These are phyloP conservation scores for Teunomyces pallodes DNA, from an alignment of 805 yeast genomes.

Conservation along the genomic window DNA sequence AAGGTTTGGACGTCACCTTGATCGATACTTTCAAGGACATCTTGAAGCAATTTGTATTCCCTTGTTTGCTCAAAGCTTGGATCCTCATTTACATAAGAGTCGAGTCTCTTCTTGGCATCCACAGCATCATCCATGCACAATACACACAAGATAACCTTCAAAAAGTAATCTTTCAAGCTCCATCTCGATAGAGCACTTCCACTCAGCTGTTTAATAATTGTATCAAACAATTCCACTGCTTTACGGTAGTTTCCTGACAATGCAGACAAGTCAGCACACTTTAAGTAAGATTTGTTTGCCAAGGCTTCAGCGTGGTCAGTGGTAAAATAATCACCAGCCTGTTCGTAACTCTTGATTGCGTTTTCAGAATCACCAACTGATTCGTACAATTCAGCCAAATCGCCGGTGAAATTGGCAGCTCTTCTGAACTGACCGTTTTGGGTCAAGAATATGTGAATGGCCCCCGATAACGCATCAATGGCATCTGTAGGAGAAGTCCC, in stretches of 20 bases:
- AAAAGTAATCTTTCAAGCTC: slow-evolving; percentile 89
- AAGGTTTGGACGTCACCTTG: slow-evolving; percentile 78
- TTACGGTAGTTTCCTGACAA: slow-evolving; percentile 60
- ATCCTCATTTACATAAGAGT: slow-evolving; percentile 66
- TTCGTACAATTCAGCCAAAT: slow-evolving; percentile 85
- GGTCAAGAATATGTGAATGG: slow-evolving; percentile 76
- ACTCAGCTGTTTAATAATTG: slow-evolving; percentile 70
- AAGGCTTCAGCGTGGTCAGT: slow-evolving; percentile 92
- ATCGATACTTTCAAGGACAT: slow-evolving; percentile 68
- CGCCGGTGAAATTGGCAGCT: slow-evolving; percentile 92
- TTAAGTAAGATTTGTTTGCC: slow-evolving; percentile 81
- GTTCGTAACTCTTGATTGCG: slow-evolving; percentile 79
- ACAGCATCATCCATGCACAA: slow-evolving; percentile 83
- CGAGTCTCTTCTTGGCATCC: slow-evolving; percentile 74
- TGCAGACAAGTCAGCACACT: slow-evolving; percentile 87
- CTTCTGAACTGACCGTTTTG: slow-evolving; percentile 92
- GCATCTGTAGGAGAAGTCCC: slow-evolving; percentile 72
- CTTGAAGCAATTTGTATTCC: slow-evolving; percentile 67
- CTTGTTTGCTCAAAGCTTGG: slow-evolving; percentile 71
- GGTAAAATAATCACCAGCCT: slow-evolving; percentile 93
- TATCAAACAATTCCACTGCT: slow-evolving; percentile 77
- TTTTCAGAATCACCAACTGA: slow-evolving; percentile 59
- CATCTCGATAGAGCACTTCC: slow-evolving; percentile 78
- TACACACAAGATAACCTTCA: slow-evolving; percentile 78
- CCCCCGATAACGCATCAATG: slow-evolving; percentile 70